A percentile compares a stretch with the other conserved stretches of the same genome.
phyloP scores from a whole-genome alignment of 805 yeast genomes.

The Saccharomyces eubayanus region DNA sequence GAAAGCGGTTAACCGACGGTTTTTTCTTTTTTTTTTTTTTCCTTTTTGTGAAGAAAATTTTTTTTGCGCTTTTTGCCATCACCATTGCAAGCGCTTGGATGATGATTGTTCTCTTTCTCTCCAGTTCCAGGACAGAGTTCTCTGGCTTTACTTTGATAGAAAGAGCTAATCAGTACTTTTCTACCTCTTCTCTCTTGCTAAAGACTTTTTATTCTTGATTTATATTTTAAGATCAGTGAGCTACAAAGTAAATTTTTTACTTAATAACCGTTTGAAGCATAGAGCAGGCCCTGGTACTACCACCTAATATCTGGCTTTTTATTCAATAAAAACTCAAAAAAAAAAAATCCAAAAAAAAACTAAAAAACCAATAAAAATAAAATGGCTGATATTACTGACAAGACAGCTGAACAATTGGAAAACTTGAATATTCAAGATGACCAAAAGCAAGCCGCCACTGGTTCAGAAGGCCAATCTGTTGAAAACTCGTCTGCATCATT shows the following conservation, averaged over 20 bases:
- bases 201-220: neutral
- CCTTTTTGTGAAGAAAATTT: conserved; percentile 17
- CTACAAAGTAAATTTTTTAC: conserved; percentile 8
- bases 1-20: neutral
- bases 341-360: conserved; percentile 15
- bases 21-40: neutral
- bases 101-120: neutral
- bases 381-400: conserved; percentile 34
- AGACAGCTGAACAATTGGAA: conserved; percentile 32
- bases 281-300: neutral
- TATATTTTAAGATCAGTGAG: conserved; percentile 3
- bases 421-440: conserved; percentile 29
- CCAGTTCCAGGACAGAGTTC: neutral
- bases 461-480: conserved; percentile 23
- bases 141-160: neutral
- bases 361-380: conserved; percentile 13
- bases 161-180: neutral
- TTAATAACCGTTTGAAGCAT: conserved; percentile 1
- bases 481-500: conserved; percentile 70
- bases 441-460: conserved; percentile 28
- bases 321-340: conserved; percentile 7
- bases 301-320: conserved; percentile 21
- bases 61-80: conserved; percentile 10
- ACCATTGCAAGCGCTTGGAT: neutral
- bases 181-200: neutral